Conservation (phyloP, 2,329 filamentous ascomycete species). For the Magnaporthales sp. region DNA sequence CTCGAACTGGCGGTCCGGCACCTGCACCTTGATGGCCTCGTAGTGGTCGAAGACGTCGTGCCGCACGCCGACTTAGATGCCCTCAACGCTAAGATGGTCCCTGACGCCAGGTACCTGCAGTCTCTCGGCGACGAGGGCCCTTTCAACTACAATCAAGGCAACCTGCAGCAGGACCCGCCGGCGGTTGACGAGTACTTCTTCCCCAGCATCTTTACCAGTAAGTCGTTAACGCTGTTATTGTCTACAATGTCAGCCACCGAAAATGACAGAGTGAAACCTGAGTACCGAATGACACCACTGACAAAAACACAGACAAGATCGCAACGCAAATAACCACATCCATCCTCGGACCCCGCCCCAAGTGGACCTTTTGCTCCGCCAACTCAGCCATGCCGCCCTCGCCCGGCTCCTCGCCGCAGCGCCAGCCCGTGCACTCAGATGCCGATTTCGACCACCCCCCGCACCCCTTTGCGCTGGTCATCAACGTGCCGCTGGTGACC, state of each 20-base stretch:
- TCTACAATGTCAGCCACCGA: neutral
- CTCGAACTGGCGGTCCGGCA: slow-evolving; percentile 45
- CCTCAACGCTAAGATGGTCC: slow-evolving; percentile 50
- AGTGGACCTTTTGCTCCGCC: slow-evolving; percentile 49
- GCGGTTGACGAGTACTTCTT: slow-evolving; percentile 39
- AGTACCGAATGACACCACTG: neutral
- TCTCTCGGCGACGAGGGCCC: slow-evolving; percentile 42
- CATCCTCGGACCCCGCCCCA: slow-evolving; percentile 43
- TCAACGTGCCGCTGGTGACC: slow-evolving; percentile 43
- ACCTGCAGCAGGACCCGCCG: slow-evolving; percentile 53
- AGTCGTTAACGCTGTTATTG: slow-evolving; percentile 7
- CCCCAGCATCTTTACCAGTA: slow-evolving; percentile 45
- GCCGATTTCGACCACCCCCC: slow-evolving; percentile 47
- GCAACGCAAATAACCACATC: slow-evolving; percentile 47
- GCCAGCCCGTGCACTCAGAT: slow-evolving; percentile 51
- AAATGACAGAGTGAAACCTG: neutral
- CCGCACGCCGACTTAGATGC: slow-evolving; percentile 40
- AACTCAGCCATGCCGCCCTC: slow-evolving; percentile 47
- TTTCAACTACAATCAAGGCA: slow-evolving; percentile 56
- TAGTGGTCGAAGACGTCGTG: slow-evolving; percentile 45
- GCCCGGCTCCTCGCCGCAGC: slow-evolving; percentile 25
- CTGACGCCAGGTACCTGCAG: slow-evolving; percentile 45
- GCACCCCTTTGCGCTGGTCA: slow-evolving; percentile 44
- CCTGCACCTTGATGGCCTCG: slow-evolving; percentile 44
- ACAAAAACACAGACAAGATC: slow-evolving; percentile 32